Conservation (phyloP, 2,329 filamentous ascomycete species). For the Coniochaeta ligniaria region DNA sequence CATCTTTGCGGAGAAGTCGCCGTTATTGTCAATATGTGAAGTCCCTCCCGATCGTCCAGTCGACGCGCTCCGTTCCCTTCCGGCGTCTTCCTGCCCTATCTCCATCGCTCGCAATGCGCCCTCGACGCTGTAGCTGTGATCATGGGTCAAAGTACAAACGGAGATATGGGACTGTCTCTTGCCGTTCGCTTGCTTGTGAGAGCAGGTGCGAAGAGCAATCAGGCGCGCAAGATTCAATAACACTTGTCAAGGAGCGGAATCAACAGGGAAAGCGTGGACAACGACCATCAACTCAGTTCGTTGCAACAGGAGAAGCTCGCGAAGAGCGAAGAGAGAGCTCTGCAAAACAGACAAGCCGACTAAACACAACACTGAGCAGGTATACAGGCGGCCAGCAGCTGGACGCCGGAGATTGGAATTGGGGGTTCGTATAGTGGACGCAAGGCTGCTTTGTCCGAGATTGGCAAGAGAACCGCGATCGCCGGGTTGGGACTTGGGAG, state of each 20-base stretch:
- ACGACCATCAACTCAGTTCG: slow-evolving; percentile 7
- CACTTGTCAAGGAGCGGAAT: slow-evolving; percentile 16
- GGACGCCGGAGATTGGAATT: background rate
- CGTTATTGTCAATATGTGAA: background rate
- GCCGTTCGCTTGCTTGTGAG: background rate
- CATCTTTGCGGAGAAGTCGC: background rate
- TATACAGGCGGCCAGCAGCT: background rate
- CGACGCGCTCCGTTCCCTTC: background rate
- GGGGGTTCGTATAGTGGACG: background rate
- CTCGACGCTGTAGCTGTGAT: background rate
- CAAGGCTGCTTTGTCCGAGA: background rate
- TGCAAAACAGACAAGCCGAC: background rate
- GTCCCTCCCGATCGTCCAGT: background rate
- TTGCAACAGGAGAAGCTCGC: background rate
- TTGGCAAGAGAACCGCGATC: background rate
- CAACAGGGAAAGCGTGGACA: slow-evolving; percentile 6
- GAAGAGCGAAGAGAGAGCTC: background rate
- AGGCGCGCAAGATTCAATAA: slow-evolving; percentile 8
- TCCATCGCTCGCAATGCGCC: background rate
- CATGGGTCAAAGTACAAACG: slow-evolving; percentile 5
- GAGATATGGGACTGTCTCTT: background rate
- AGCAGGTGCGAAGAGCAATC: background rate
- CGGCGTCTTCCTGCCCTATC: background rate
- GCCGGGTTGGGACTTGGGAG: too few species aligned
- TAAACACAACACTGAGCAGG: background rate